Evolutionary conservation across 371 early-diverging fungal genomes (phyloP).

Genomic region (Syncephalastrum racemosum): DNA sequence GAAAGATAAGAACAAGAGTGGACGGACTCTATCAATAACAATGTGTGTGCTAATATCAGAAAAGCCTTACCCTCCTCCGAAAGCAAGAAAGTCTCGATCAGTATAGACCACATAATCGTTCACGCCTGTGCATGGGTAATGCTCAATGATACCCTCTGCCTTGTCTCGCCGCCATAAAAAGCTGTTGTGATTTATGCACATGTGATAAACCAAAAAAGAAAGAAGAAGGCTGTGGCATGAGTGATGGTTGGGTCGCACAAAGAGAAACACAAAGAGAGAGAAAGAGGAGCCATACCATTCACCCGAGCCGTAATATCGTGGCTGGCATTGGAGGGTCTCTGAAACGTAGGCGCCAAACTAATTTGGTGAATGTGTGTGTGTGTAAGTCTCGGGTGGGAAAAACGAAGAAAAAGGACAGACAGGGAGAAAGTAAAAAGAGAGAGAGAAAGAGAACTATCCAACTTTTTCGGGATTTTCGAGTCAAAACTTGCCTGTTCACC

Average conservation of each 20-base stretch:
- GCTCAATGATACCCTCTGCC: no score
- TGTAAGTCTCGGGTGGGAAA: conserved; percentile 12
- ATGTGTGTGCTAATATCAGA: not conserved
- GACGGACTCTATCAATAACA: not conserved
- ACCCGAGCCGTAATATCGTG: conserved; percentile 41
- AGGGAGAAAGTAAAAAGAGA: not conserved
- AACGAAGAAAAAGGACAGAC: not conserved
- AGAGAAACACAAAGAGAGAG: no score
- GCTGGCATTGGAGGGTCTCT: conserved; percentile 24
- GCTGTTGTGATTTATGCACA: no score
- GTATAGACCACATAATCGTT: conserved; percentile 40
- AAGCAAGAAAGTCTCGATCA: conserved; percentile 22
- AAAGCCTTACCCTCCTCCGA: conserved; percentile 32
- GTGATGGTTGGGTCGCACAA: no score
- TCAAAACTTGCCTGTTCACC: conserved; percentile 50
- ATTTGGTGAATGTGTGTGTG: no score
- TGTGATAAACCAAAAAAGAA: no score
- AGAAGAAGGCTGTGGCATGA: no score
- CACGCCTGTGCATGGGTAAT: conserved; percentile 32
- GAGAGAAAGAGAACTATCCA: not conserved
- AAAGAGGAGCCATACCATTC: conserved; percentile 29
- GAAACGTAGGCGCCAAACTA: conserved; percentile 42
- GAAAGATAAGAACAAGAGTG: not conserved
- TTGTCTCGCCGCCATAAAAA: no score
- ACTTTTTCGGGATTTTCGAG: not conserved